Evolutionary conservation across 495 filamentous ascomycete species (phyloP), one percentile per base, ranked within the genome.

Genomic region (Xylona heveae): DNA sequence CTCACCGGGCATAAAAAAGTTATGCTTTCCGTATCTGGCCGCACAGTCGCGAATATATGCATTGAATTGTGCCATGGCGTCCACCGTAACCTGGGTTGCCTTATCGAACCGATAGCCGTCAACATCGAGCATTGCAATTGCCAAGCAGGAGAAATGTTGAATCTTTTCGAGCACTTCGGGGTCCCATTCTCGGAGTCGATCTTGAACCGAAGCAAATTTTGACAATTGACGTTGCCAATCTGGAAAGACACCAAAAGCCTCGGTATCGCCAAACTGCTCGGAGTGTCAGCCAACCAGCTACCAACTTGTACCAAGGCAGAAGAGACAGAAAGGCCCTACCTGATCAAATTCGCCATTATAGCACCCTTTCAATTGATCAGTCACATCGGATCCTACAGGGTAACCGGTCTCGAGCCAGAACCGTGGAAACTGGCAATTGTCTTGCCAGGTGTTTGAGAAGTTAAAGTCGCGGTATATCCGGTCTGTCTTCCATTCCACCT

Each of bases 151-250:
- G 35, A 78, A 74, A 18, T 56, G 62, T 26, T 64, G 57, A 19
- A 81, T 46, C 27, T 66, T 64, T 22, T 64, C 54, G 16, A 56
- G 47, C 2, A 78, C 74, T 21, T 56, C 55, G 3, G 70, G 67
- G 7, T 62, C 42, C 74, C 74, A 80, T 39, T 78, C 74, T 19
- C 74, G 67, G 6, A 81, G 55, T 36, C 74, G 71, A 42, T 81
- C 74, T 47, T 81, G 74, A 3, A 78, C 75, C 22, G 64, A 75
- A 19, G 72, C 70, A 44, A 79, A 79, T 40, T 78, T 79, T 9
- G 73, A 62, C 26, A 81, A 53, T 48, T 79, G 63, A 41, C 62
- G 58, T 42, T 74, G 52, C 64, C 68, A 79, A 40, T 76, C 71
- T 1, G 69, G 70, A 32, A 57, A 74, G 17, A 70, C 65, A 35